These are phyloP conservation scores for Saksenaea vasiformis DNA, from an alignment of 371 early-diverging fungal genomes.

Conservation along the genomic window DNA sequence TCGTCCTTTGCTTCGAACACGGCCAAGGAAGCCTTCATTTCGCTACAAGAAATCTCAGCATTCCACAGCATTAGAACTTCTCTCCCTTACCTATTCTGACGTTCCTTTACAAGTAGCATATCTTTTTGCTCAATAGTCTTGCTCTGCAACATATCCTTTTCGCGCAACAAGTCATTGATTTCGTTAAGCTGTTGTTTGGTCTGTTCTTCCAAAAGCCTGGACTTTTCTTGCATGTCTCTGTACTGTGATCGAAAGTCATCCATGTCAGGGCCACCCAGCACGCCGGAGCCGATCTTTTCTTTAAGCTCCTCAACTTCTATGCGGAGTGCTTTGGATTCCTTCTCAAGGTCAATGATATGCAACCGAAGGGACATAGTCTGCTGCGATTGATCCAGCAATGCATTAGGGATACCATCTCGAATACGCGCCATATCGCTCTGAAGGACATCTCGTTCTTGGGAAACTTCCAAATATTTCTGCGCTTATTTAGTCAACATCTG, in stretches of 20 bases:
- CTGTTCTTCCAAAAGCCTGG: slow-evolving; percentile 60
- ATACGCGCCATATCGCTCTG: slow-evolving; percentile 76
- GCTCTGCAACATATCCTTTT: slow-evolving; percentile 64
- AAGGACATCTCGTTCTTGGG: slow-evolving; percentile 67
- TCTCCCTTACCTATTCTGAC: slow-evolving; percentile 43
- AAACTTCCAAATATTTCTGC: slow-evolving; percentile 67
- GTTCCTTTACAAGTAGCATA: slow-evolving; percentile 54
- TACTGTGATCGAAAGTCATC: slow-evolving; percentile 35
- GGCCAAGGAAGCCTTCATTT: slow-evolving; percentile 69
- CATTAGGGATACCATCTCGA: slow-evolving; percentile 51
- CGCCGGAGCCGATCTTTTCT: slow-evolving; percentile 36
- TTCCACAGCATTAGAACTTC: background rate
- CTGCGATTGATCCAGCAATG: slow-evolving; percentile 34
- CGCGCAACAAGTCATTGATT: slow-evolving; percentile 67
- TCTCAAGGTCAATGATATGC: slow-evolving; percentile 47
- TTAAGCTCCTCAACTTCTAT: slow-evolving; percentile 33
- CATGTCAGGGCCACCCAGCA: slow-evolving; percentile 31
- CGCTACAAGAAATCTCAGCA: slow-evolving; percentile 22
- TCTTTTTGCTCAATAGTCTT: slow-evolving; percentile 61
- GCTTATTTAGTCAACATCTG: background rate
- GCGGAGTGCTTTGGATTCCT: slow-evolving; percentile 41
- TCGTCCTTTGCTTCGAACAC: slow-evolving; percentile 70
- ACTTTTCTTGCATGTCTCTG: slow-evolving; percentile 38
- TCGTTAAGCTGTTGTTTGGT: slow-evolving; percentile 61
- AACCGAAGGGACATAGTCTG: slow-evolving; percentile 41